Conservation (phyloP, 2,329 filamentous ascomycete genomes). For the Claviceps africana region DNA sequence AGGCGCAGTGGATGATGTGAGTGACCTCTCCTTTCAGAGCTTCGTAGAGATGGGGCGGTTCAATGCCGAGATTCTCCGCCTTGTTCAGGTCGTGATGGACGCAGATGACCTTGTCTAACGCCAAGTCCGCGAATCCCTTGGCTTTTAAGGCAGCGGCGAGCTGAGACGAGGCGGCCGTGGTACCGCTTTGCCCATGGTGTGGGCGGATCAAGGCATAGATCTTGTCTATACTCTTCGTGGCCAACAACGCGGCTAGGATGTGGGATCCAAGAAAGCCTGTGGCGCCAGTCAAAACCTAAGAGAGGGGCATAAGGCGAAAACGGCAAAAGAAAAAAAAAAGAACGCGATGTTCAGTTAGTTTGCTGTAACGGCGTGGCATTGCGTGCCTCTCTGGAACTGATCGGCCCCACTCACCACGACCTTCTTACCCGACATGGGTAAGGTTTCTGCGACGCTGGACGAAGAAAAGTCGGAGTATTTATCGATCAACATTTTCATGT, state of each 20-base stretch:
- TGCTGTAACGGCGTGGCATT: not conserved
- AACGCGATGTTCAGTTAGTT: not conserved
- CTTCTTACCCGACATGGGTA: not conserved
- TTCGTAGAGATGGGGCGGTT: slow-evolving; percentile 9
- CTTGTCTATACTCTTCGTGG: slow-evolving; percentile 36
- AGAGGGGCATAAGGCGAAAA: not conserved
- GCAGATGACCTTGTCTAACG: slow-evolving; percentile 11
- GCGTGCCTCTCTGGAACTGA: not conserved
- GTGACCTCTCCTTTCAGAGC: slow-evolving; percentile 20
- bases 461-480: not conserved
- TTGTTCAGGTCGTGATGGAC: slow-evolving; percentile 9
- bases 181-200: not conserved
- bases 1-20: slow-evolving; percentile 35
- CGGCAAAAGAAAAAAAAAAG: not conserved
- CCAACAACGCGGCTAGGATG: slow-evolving; percentile 42
- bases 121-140: slow-evolving; percentile 21
- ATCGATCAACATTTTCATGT: not conserved
- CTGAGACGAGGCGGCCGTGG: not conserved
- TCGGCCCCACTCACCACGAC: not conserved
- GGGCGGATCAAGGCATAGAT: slow-evolving; percentile 41
- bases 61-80: slow-evolving; percentile 7
- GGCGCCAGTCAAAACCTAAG: slow-evolving; percentile 37
- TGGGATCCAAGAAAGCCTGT: slow-evolving; percentile 53
- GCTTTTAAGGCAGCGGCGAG: not conserved
- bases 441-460: no score